Conservation (phyloP, 176 grass and related monocot species). For the Pontederia crassipes region DNA sequence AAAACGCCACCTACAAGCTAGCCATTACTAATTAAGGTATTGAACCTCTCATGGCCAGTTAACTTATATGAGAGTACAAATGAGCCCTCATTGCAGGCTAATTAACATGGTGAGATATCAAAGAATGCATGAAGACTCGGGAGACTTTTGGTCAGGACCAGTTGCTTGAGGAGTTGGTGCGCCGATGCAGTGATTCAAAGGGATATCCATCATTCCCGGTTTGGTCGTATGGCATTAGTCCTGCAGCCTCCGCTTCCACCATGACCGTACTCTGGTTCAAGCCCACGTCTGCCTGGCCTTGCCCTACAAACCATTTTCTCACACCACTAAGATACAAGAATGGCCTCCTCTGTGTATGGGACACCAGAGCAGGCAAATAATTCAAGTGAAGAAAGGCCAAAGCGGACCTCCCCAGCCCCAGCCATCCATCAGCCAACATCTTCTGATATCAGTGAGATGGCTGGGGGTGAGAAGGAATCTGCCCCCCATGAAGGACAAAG, state of each 20-base stretch:
- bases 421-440: constrained; percentile 5
- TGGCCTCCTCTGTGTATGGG: background rate
- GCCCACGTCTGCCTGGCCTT: constrained; percentile 30
- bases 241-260: constrained; percentile 20
- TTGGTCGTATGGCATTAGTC: constrained; percentile 1
- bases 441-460: background rate
- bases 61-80: too few species aligned
- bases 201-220: background rate
- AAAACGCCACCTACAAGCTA: too few species aligned
- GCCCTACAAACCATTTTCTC: constrained; percentile 16
- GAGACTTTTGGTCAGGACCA: too few species aligned
- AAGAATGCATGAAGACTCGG: too few species aligned
- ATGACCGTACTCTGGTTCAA: constrained; percentile 22
- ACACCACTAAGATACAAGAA: constrained; percentile 9
- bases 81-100: too few species aligned
- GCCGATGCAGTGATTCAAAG: background rate
- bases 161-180: background rate
- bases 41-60: too few species aligned
- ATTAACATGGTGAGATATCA: too few species aligned
- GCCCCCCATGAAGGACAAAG: background rate
- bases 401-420: constrained; percentile 3
- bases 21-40: too few species aligned
- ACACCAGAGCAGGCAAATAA: constrained; percentile 3
- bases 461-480: background rate
- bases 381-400: constrained; percentile 11